phyloP scores from a whole-genome alignment of 345 rosid species.

The Hibiscus mutabilis region DNA sequence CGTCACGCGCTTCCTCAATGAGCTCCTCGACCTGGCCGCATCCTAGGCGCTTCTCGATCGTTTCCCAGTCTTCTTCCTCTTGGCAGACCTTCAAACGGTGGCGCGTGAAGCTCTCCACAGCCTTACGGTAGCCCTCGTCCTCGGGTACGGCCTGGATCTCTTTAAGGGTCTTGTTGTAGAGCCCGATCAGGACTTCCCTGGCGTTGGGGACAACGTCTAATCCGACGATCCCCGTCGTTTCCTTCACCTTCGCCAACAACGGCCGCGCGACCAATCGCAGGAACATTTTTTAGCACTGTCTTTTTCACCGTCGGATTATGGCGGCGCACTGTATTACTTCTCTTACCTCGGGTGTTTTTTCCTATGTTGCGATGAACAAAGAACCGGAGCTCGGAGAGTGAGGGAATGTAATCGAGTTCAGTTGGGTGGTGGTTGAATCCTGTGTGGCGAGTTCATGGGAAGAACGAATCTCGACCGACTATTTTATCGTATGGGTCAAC shows the following conservation, averaged over 20 bases:
- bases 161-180: slow-evolving; percentile 82
- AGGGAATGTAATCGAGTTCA: not conserved
- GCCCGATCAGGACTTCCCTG: slow-evolving; percentile 65
- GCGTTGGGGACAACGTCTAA: slow-evolving; percentile 94
- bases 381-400: not conserved
- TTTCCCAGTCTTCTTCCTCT: slow-evolving; percentile 87
- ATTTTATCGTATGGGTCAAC: not conserved
- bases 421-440: not conserved
- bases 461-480: not conserved
- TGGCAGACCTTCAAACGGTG: slow-evolving; percentile 70
- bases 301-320: not conserved
- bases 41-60: slow-evolving; percentile 73
- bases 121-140: slow-evolving; percentile 95
- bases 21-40: slow-evolving; percentile 99
- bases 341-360: not conserved
- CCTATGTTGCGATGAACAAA: not conserved
- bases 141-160: slow-evolving; percentile 93
- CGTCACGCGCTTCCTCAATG: slow-evolving; percentile 86
- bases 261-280: slow-evolving; percentile 64
- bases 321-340: not conserved
- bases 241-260: slow-evolving; percentile 76
- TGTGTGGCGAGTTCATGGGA: not conserved
- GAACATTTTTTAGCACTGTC: slow-evolving; percentile 1
- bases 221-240: slow-evolving; percentile 94
- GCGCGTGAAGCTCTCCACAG: slow-evolving; percentile 80